These are phyloP conservation scores for Aspergillus costaricaensis DNA, from an alignment of 2,329 filamentous ascomycete genomes.

Conservation along the genomic window DNA sequence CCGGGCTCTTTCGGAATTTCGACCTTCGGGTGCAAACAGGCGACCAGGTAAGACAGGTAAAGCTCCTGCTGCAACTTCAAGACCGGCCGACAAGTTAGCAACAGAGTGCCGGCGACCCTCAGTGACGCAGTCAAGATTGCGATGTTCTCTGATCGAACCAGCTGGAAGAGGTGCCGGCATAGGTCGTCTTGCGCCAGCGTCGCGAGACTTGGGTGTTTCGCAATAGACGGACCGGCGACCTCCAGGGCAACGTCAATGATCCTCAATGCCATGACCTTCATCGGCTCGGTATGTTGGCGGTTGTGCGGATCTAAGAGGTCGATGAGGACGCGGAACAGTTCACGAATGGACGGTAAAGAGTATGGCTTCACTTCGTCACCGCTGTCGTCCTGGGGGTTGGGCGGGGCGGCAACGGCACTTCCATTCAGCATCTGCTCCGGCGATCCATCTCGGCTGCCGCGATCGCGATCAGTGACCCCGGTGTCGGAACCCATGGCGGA, in stretches of 20 bases:
- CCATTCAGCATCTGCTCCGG: slow-evolving; percentile 36
- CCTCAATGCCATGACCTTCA: slow-evolving; percentile 94
- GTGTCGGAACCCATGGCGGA: slow-evolving; percentile 45
- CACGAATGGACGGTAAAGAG: slow-evolving; percentile 88
- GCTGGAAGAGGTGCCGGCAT: slow-evolving; percentile 91
- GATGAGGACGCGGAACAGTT: slow-evolving; percentile 90
- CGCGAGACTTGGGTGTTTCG: slow-evolving; percentile 84
- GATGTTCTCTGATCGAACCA: slow-evolving; percentile 95
- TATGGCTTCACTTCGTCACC: slow-evolving; percentile 75
- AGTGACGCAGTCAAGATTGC: slow-evolving; percentile 90
- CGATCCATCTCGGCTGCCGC: slow-evolving; percentile 36
- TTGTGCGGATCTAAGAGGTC: slow-evolving; percentile 93
- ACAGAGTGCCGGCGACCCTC: slow-evolving; percentile 83
- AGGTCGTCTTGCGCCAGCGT: slow-evolving; percentile 87
- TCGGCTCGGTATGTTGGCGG: slow-evolving; percentile 85
- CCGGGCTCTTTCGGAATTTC: slow-evolving; percentile 88
- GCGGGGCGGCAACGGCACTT: slow-evolving; percentile 35
- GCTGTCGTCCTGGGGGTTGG: slow-evolving; percentile 46
- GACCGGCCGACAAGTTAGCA: slow-evolving; percentile 86
- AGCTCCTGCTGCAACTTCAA: slow-evolving; percentile 96
- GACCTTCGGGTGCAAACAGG: slow-evolving; percentile 89
- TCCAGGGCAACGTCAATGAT: slow-evolving; percentile 98
- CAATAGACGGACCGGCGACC: slow-evolving; percentile 92
- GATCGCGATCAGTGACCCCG: slow-evolving; percentile 33
- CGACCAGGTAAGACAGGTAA: slow-evolving; percentile 90